Evolutionary conservation across 768 basidiomycete genomes (phyloP).

Genomic region (Kwoniella botswanensis): DNA sequence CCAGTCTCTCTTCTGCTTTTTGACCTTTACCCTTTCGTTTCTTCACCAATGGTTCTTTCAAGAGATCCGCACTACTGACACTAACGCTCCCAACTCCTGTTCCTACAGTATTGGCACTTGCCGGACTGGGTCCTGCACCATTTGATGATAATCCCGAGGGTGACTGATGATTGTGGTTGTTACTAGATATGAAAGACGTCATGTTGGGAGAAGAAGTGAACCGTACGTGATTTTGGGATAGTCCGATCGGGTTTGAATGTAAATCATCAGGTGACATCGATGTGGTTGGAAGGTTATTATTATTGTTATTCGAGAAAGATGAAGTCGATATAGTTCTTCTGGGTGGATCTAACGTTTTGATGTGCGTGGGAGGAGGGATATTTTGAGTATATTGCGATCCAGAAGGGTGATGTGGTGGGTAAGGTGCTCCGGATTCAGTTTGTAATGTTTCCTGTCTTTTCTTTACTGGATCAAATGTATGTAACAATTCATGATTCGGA

Average conservation of each 20-base stretch:
- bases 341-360: slow-evolving; percentile 19
- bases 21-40: slow-evolving; percentile 33
- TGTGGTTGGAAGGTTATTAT: not conserved
- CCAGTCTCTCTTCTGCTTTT: slow-evolving; percentile 39
- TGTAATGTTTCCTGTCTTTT: slow-evolving; percentile 9
- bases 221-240: slow-evolving; percentile 20
- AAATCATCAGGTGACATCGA: slow-evolving; percentile 19
- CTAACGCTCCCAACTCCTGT: not conserved
- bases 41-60: slow-evolving; percentile 1
- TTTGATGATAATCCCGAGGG: slow-evolving; percentile 20
- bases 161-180: not conserved
- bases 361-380: slow-evolving; percentile 27
- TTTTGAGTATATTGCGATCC: slow-evolving; percentile 6
- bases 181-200: not conserved
- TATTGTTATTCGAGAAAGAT: not conserved
- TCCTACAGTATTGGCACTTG: slow-evolving; percentile 2
- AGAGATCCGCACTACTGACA: slow-evolving; percentile 6
- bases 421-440: slow-evolving; percentile 3
- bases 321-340: slow-evolving; percentile 2
- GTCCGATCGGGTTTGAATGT: not conserved
- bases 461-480: slow-evolving; percentile 23
- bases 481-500: slow-evolving; percentile 27
- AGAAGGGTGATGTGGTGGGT: not conserved
- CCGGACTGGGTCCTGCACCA: slow-evolving; percentile 22
- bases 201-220: slow-evolving; percentile 28